A percentile compares a stretch with the other conserved stretches of the same genome.
These are phyloP conservation scores for Apiotrichum mycotoxinovorans DNA, from an alignment of 1,284 basidiomycete genomes.

Conservation along the genomic window DNA sequence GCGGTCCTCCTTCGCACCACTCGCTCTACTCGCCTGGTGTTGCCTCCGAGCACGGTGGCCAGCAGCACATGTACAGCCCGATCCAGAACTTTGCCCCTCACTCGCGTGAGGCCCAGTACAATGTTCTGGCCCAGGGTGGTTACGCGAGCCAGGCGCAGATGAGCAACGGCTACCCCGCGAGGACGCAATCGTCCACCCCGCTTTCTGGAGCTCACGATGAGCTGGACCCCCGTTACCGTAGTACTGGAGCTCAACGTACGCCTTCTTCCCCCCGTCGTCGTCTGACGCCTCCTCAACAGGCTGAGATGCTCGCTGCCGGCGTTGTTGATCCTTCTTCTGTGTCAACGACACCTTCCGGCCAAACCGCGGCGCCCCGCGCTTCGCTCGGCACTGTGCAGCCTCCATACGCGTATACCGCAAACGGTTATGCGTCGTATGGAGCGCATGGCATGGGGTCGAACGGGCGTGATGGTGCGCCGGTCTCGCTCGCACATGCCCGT, in stretches of 20 bases:
- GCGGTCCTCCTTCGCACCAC: slow-evolving; percentile 28
- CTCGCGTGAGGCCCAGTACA: slow-evolving; percentile 41
- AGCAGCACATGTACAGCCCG: slow-evolving; percentile 39
- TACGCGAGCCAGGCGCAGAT: slow-evolving; percentile 33
- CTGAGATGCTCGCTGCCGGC: slow-evolving; percentile 35
- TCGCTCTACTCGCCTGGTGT: slow-evolving; percentile 35
- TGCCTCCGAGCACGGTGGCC: slow-evolving; percentile 33
- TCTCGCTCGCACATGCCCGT: neutral
- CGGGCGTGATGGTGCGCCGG: slow-evolving; percentile 4
- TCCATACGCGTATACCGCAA: slow-evolving; percentile 1
- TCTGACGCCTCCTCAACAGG: slow-evolving; percentile 28
- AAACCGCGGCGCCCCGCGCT: slow-evolving; percentile 9
- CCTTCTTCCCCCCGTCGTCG: slow-evolving; percentile 21
- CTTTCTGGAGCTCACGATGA: slow-evolving; percentile 27
- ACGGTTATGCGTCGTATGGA: slow-evolving; percentile 9
- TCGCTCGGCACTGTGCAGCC: slow-evolving; percentile 1
- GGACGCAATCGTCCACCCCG: slow-evolving; percentile 42
- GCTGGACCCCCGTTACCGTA: slow-evolving; percentile 23
- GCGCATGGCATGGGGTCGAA: neutral
- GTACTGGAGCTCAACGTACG: slow-evolving; percentile 18
- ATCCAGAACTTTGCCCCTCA: slow-evolving; percentile 36
- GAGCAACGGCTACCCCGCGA: slow-evolving; percentile 38
- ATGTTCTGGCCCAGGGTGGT: slow-evolving; percentile 30
- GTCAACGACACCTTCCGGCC: slow-evolving; percentile 14
- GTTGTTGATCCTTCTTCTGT: slow-evolving; percentile 36